A percentile compares a stretch with the other conserved stretches of the same genome.
Conservation (phyloP, 2,329 filamentous ascomycete genomes). For the Pyrenochaeta sp. region DNA sequence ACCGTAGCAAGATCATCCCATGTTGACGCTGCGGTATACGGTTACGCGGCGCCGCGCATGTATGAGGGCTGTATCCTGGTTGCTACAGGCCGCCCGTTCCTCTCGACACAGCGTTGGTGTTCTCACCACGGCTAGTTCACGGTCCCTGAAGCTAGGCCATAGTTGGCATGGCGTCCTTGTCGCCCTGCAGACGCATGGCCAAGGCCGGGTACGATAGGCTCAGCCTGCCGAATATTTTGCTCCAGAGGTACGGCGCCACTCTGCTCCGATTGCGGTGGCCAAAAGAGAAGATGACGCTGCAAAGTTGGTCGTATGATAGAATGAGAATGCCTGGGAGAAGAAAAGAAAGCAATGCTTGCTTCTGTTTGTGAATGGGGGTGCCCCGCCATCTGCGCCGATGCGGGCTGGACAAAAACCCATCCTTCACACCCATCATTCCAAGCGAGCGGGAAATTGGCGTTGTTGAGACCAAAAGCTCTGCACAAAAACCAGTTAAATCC, state of each 20-base stretch:
- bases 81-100: not conserved
- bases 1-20: too few species aligned
- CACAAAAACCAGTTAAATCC: constrained; percentile 37
- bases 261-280: constrained; percentile 22
- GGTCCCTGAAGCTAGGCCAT: constrained; percentile 19
- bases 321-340: not conserved
- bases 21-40: constrained; percentile 9
- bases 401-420: constrained; percentile 12
- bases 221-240: constrained; percentile 16
- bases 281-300: not conserved
- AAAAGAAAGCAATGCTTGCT: not conserved
- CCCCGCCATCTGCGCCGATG: not conserved
- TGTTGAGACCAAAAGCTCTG: constrained; percentile 36
- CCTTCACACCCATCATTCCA: constrained; percentile 10
- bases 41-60: constrained; percentile 21
- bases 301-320: not conserved
- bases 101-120: not conserved
- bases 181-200: constrained; percentile 19
- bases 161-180: not conserved
- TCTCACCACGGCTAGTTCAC: not conserved
- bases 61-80: constrained; percentile 19
- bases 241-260: constrained; percentile 18
- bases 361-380: not conserved
- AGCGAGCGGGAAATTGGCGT: constrained; percentile 30
- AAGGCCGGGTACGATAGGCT: constrained; percentile 20